These are phyloP conservation scores for Yarrowia hollandica DNA, from an alignment of 805 yeast species.

Conservation along the genomic window DNA sequence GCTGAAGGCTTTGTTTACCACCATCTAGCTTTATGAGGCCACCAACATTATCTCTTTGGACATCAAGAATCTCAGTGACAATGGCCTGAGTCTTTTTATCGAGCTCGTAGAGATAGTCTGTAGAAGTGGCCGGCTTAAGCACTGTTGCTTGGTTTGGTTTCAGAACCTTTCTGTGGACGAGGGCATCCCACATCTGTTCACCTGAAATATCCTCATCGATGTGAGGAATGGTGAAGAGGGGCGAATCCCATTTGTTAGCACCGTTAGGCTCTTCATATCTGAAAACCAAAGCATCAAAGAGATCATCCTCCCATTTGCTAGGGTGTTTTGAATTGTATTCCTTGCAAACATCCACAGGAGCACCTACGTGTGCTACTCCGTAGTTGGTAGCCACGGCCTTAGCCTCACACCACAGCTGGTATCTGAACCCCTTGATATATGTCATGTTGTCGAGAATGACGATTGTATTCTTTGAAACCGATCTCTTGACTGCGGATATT, in stretches of 20 bases:
- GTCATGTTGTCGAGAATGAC: constrained; percentile 84
- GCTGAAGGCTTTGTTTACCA: constrained; percentile 50
- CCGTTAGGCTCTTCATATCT: constrained; percentile 93
- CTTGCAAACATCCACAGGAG: constrained; percentile 60
- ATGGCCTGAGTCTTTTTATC: constrained; percentile 71
- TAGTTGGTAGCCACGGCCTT: constrained; percentile 79
- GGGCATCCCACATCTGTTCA: constrained; percentile 56
- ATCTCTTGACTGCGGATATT: constrained; percentile 85
- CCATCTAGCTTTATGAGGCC: constrained; percentile 42
- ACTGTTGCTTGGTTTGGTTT: constrained; percentile 84
- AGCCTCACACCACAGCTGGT: constrained; percentile 92
- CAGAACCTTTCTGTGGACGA: constrained; percentile 55
- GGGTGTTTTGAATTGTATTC: constrained; percentile 55
- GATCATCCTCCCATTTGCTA: constrained; percentile 61
- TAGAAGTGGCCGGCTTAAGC: constrained; percentile 73
- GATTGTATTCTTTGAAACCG: constrained; percentile 62
- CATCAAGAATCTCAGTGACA: constrained; percentile 59
- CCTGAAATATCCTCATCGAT: constrained; percentile 58
- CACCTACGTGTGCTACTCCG: constrained; percentile 76
- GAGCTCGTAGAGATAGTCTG: constrained; percentile 73
- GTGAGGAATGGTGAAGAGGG: constrained; percentile 68
- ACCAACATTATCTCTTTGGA: constrained; percentile 53
- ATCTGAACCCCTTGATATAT: constrained; percentile 92
- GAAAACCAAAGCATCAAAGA: constrained; percentile 69
- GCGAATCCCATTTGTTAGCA: constrained; percentile 89